These are phyloP conservation scores for Fraxinus floribunda DNA, from an alignment of 305 asterid genomes.

Conservation along the genomic window DNA sequence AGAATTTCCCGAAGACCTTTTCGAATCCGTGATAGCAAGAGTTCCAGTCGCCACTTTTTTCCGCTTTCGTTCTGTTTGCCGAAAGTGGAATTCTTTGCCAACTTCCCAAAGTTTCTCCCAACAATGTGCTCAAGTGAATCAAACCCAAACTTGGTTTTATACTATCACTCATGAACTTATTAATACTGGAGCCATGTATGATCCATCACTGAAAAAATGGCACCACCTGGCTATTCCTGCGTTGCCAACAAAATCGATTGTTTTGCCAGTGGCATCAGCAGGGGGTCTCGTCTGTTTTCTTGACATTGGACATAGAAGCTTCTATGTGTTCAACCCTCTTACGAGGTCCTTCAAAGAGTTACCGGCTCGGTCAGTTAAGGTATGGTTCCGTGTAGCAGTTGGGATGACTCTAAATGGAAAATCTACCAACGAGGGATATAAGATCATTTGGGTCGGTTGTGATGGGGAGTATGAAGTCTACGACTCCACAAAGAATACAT, in stretches of 20 bases:
- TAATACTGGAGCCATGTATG: conserved; percentile 84
- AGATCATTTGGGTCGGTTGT: conserved; percentile 84
- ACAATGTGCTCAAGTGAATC: conserved; percentile 60
- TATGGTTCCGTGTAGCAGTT: conserved; percentile 92
- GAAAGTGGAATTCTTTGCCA: conserved; percentile 77
- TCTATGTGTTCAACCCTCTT: conserved; percentile 86
- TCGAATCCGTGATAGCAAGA: conserved; percentile 88
- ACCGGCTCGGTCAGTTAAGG: conserved; percentile 79
- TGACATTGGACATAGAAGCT: conserved; percentile 85
- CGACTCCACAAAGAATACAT: conserved; percentile 53
- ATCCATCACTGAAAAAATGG: conserved; percentile 74
- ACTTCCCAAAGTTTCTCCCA: conserved; percentile 76
- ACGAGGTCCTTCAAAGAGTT: conserved; percentile 81
- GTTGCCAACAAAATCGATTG: conserved; percentile 62
- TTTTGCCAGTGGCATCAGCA: conserved; percentile 91
- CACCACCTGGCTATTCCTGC: conserved; percentile 82
- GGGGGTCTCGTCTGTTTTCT: conserved; percentile 98
- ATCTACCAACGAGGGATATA: conserved; percentile 51
- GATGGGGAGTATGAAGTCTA: conserved; percentile 85
- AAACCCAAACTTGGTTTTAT: conserved; percentile 77
- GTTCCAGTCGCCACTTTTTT: conserved; percentile 82
- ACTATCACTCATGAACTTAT: conserved; percentile 81
- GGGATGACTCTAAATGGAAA: conserved; percentile 67
- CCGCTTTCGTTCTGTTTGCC: conserved; percentile 76
- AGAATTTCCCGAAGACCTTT: conserved; percentile 94